Evolutionary conservation across 2,329 filamentous ascomycete genomes (phyloP).

Genomic region (Aspergillus carbonarius): DNA sequence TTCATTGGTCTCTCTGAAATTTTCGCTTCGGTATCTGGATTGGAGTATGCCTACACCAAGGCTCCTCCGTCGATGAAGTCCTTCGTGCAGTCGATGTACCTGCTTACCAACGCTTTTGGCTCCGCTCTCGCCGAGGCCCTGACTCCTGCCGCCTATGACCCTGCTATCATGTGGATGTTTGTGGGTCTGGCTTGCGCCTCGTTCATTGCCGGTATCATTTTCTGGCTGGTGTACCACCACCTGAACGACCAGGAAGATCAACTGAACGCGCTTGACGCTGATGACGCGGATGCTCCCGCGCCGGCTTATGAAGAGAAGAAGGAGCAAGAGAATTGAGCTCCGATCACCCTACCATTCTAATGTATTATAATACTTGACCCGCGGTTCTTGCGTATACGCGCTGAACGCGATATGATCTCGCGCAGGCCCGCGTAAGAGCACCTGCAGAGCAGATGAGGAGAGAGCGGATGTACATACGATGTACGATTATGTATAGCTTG

Average conservation of each 20-base stretch:
- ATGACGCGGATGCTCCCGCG: constrained; percentile 27
- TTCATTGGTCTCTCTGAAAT: constrained; percentile 55
- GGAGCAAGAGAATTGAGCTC: constrained; percentile 5
- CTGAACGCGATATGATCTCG: constrained; percentile 8
- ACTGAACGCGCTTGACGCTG: constrained; percentile 51
- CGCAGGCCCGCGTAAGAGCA: constrained; percentile 8
- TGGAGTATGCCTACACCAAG: constrained; percentile 74
- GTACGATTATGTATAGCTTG: constrained; percentile 1
- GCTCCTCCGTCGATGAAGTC: constrained; percentile 68
- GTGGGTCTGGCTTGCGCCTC: constrained; percentile 55
- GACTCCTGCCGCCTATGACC: constrained; percentile 61
- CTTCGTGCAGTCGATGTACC: constrained; percentile 57
- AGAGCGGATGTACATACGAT: constrained; percentile 4
- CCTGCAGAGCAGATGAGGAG: constrained; percentile 1
- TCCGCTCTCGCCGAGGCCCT: constrained; percentile 62
- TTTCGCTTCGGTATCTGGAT: constrained; percentile 64
- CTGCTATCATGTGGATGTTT: constrained; percentile 67
- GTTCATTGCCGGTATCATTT: constrained; percentile 51
- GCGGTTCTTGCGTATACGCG: neutral
- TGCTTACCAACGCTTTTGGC: constrained; percentile 60
- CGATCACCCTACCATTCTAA: neutral
- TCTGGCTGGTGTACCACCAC: constrained; percentile 53
- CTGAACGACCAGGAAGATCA: constrained; percentile 51
- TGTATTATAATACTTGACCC: constrained; percentile 8
- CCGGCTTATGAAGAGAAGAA: constrained; percentile 1